Evolutionary conservation across 352 stramenopile species (phyloP).

Genomic region (Globisporangium solare): DNA sequence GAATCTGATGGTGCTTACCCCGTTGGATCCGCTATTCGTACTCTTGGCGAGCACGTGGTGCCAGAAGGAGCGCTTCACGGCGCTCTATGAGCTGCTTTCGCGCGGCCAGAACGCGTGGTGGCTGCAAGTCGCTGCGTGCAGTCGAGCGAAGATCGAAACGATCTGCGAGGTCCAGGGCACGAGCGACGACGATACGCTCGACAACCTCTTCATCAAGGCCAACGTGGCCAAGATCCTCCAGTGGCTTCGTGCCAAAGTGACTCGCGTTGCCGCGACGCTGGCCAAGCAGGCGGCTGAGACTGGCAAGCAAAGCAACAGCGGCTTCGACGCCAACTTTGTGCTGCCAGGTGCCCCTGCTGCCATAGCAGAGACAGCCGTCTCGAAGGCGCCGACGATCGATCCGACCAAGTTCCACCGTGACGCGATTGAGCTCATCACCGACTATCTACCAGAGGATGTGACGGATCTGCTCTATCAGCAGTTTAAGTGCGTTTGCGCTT

Average conservation of each 20-base stretch:
- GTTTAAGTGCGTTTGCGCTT: constrained; percentile 39
- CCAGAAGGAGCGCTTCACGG: constrained; percentile 43
- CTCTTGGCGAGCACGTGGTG: constrained; percentile 46
- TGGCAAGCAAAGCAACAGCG: constrained; percentile 15
- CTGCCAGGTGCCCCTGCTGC: not conserved
- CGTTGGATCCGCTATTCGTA: constrained; percentile 69
- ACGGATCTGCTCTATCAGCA: constrained; percentile 39
- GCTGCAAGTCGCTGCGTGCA: constrained; percentile 32
- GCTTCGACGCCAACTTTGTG: constrained; percentile 27
- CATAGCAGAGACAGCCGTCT: constrained; percentile 2
- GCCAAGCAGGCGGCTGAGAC: constrained; percentile 25
- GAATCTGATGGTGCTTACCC: constrained; percentile 54
- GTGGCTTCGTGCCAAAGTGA: constrained; percentile 53
- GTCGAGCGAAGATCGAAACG: constrained; percentile 23
- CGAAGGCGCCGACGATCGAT: constrained; percentile 1
- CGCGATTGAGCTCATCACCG: constrained; percentile 49
- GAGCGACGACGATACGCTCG: constrained; percentile 32
- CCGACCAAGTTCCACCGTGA: constrained; percentile 21
- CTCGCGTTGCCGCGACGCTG: constrained; percentile 32
- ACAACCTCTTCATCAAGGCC: constrained; percentile 51
- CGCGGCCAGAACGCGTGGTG: constrained; percentile 53
- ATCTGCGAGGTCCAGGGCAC: constrained; percentile 56
- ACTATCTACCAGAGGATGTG: constrained; percentile 52
- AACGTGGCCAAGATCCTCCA: constrained; percentile 45
- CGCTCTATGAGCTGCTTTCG: constrained; percentile 54